Percentiles rank a stretch among this genome's conserved stretches.
These are phyloP conservation scores for Diaporthe helianthi DNA, from an alignment of 2,329 filamentous ascomycete species.

Conservation along the genomic window DNA sequence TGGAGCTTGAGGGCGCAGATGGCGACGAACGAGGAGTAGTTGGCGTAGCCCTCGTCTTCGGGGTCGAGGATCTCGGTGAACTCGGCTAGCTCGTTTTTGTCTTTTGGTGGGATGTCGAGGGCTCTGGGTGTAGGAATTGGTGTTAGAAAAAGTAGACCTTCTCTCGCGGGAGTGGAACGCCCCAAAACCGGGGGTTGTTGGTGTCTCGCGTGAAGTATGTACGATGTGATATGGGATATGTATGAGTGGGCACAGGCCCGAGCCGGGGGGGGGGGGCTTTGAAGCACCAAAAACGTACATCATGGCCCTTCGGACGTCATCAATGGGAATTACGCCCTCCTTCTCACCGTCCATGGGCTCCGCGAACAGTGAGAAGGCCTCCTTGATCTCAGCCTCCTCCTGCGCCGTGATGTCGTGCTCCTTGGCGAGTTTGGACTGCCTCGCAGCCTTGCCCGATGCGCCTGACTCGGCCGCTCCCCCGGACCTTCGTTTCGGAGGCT, in stretches of 20 bases:
- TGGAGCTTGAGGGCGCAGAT: slow-evolving; percentile 89
- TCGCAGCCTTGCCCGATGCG: slow-evolving; percentile 49
- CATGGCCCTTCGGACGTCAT: slow-evolving; percentile 74
- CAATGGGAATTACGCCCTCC: slow-evolving; percentile 70
- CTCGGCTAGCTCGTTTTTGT: slow-evolving; percentile 72
- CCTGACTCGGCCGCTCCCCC: slow-evolving; percentile 41
- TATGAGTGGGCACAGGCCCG: no score
- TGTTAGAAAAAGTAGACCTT: not conserved
- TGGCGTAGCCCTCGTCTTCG: slow-evolving; percentile 76
- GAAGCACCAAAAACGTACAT: slow-evolving; percentile 72
- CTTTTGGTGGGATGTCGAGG: slow-evolving; percentile 75
- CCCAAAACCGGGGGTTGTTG: no score
- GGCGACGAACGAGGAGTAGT: slow-evolving; percentile 83
- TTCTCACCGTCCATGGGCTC: slow-evolving; percentile 76
- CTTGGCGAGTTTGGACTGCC: slow-evolving; percentile 88
- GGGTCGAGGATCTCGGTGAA: slow-evolving; percentile 86
- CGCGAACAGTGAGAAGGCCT: slow-evolving; percentile 86
- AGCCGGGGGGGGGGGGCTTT: no score
- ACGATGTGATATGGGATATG: no score
- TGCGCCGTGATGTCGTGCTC: slow-evolving; percentile 85
- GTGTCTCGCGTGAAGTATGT: no score
- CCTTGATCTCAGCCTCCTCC: slow-evolving; percentile 88
- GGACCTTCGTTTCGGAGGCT: slow-evolving; percentile 63
- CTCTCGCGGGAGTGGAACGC: not conserved
- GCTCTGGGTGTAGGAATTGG: slow-evolving; percentile 61